Base-by-base conservation (phyloP, 768 basidiomycete species). In the Serendipita sp. region DNA sequence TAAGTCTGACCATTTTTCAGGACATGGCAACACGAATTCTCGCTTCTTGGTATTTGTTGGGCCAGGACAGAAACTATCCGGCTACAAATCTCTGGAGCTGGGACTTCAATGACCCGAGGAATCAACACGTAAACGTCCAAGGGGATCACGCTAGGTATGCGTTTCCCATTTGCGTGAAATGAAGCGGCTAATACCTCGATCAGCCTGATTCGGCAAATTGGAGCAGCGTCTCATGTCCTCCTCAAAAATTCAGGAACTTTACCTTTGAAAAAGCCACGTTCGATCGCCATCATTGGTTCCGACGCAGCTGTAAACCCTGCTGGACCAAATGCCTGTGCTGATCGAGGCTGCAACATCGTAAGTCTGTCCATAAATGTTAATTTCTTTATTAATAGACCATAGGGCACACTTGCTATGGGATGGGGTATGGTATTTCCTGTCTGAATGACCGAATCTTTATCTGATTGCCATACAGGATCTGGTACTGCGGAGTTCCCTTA, bases 361-460 rank as follows among this genome's bases (percentile, higher is more conserved):
- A n/a, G 61, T 64, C 26, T 11, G 28, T 41, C 20, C 45, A 9
- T 20, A 48, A 9, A 48, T 20, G 9, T n/a, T 58, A 14, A 42
- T 44, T 26, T 41, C 22, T 17, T 51, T 22, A 20, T 44, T 50
- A 43, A 65, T 81, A 79, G 80, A 79, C 5, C 14, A 5, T 3
- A 38, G 44, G 90, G 90, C 11, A 77, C 86, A 17, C 77, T 96
- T 22, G 90, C 90, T 5, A 86, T 92, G 85, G 91, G 91, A 14
- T 96, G 93, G 93, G 93, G 90, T 41, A n/a, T n/a, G n/a, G 85
- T 58, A 90, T 89, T 73, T 89, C 91, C 0, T 77, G 14, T 38
- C 5, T 38, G 81, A 13, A 81, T 82, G 67, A 85, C 88, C 22
- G 26, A 24, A 38, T 22, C 17, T n/a, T n/a, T 5, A 24, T 17